Evolutionary conservation across 148 eudicot genomes (phyloP).

Genomic region (Camellia granthamiana): DNA sequence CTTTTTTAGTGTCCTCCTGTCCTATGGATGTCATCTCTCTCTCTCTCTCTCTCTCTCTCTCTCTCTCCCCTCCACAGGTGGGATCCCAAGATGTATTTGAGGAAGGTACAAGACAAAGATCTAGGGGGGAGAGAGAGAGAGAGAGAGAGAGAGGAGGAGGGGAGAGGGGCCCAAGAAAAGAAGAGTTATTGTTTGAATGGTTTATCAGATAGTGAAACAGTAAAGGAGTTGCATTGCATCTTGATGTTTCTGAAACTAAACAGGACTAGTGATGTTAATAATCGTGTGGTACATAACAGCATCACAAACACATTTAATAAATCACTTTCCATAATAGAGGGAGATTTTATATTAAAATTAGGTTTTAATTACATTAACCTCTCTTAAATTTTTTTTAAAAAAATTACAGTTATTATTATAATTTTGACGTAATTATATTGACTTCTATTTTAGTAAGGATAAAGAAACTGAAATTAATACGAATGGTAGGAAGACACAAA

Average conservation of each 20-base stretch:
- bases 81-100: slow-evolving; percentile 8
- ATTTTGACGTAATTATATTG: too few relatives aligned
- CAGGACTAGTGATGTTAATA: background rate
- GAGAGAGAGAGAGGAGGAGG: slow-evolving; percentile 16
- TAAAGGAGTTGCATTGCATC: background rate
- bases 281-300: background rate
- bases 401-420: too few relatives aligned
- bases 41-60: slow-evolving; percentile 12
- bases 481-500: too few relatives aligned
- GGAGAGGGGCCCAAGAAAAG: slow-evolving; percentile 2
- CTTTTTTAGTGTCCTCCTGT: slow-evolving; percentile 8
- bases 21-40: background rate
- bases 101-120: slow-evolving; percentile 12
- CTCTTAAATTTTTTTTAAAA: too few relatives aligned
- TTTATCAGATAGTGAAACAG: slow-evolving; percentile 28
- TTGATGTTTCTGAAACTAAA: background rate
- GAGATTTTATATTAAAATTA: background rate
- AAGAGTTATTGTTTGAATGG: slow-evolving; percentile 23
- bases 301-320: background rate
- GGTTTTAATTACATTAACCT: too few relatives aligned
- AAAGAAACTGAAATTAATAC: too few relatives aligned
- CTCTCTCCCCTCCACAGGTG: slow-evolving; percentile 1
- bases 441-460: too few relatives aligned
- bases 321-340: background rate
- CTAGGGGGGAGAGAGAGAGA: slow-evolving; percentile 9